phyloP scores from a whole-genome alignment of 75 land plant species.

The Pinus tabuliformis region DNA sequence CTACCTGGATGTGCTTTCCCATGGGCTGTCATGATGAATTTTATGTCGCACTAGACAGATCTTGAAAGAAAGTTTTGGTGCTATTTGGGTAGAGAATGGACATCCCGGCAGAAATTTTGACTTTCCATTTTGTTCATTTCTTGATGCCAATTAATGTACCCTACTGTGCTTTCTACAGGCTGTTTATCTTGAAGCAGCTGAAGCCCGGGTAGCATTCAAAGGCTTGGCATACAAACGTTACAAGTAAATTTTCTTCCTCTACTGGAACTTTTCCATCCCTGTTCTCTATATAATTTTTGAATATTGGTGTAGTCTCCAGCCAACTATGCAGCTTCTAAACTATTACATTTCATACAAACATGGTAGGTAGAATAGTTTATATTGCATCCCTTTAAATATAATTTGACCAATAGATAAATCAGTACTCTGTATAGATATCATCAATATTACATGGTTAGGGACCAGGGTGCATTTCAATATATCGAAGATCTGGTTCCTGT shows the following conservation, averaged over 20 bases:
- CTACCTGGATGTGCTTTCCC: too few relatives aligned
- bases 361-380: too few relatives aligned
- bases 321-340: neutral
- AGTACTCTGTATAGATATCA: too few relatives aligned
- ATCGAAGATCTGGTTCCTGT: too few relatives aligned
- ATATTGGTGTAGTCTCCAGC: neutral
- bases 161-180: constrained; percentile 37
- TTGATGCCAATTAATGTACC: neutral
- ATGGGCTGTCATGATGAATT: too few relatives aligned
- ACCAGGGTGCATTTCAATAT: too few relatives aligned
- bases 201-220: constrained; percentile 84
- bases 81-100: neutral
- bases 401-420: too few relatives aligned
- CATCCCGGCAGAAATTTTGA: neutral
- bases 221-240: constrained; percentile 91
- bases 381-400: too few relatives aligned
- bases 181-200: constrained; percentile 80
- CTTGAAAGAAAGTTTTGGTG: neutral
- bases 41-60: neutral
- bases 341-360: too few relatives aligned
- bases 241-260: constrained; percentile 43
- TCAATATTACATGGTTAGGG: too few relatives aligned
- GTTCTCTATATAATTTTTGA: neutral
- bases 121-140: neutral
- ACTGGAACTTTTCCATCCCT: neutral